Percentiles rank a stretch among this genome's conserved stretches.
These are phyloP conservation scores for Volvariella surrecta DNA, from an alignment of 1,284 basidiomycete species.

Conservation along the genomic window DNA sequence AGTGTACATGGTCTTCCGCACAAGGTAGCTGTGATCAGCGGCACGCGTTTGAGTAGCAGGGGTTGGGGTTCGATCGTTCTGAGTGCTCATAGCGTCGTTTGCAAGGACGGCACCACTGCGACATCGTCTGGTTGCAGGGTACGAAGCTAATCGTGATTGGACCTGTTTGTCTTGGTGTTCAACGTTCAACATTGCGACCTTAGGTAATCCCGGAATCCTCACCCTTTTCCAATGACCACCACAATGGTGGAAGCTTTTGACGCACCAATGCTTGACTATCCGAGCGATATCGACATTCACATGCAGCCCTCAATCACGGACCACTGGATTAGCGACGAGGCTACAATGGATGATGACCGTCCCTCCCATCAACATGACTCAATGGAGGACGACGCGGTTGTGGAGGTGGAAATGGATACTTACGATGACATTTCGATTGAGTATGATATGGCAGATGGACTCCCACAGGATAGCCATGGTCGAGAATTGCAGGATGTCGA, in stretches of 20 bases:
- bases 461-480: conserved; percentile 18
- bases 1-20: conserved; percentile 51
- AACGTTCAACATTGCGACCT: conserved; percentile 90
- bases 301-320: conserved; percentile 49
- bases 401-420: conserved; percentile 69
- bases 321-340: conserved; percentile 48
- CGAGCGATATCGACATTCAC: conserved; percentile 51
- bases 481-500: conserved; percentile 47
- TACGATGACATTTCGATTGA: conserved; percentile 45
- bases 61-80: too few relatives aligned
- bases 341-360: conserved; percentile 57
- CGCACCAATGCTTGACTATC: conserved; percentile 62
- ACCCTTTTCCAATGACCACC: conserved; percentile 21
- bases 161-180: conserved; percentile 77
- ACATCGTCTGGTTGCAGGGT: too few relatives aligned
- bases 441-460: conserved; percentile 65
- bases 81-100: too few relatives aligned
- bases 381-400: conserved; percentile 30
- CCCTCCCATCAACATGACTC: conserved; percentile 10
- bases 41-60: conserved; percentile 17
- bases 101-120: too few relatives aligned
- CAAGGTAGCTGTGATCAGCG: conserved; percentile 39
- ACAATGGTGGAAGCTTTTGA: conserved; percentile 48
- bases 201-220: not conserved
- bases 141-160: too few relatives aligned